Base-by-base conservation (phyloP, 2,329 filamentous ascomycete species). In the Ophiocordyceps unilateralis region DNA sequence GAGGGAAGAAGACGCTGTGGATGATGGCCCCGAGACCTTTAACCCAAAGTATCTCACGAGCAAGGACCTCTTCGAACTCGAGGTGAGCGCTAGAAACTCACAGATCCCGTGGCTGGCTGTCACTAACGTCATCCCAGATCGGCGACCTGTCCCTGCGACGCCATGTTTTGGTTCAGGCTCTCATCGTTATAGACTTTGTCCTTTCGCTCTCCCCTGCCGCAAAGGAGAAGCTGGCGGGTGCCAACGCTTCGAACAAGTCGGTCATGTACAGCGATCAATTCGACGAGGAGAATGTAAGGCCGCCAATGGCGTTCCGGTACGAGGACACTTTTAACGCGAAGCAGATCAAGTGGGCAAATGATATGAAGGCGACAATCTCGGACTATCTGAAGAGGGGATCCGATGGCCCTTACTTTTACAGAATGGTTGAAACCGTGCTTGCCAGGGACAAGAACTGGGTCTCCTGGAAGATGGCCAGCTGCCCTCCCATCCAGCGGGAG, bases 11-110 rank as follows among this genome's bases (percentile, higher is more conserved):
- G 70, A 69, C 37, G 63, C 64, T 23, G 70, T 76, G 42, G 74
- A 75, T 8, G 72, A 76, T 43, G 48, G 49, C 15, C 49, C 53
- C 1, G 60, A 58, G 43, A 51, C 57, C 21, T 96, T 94, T 64
- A 98, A 98, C 54, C 89, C 93, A 1, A 98, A 96, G 57, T 99
- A 98, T 58, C 72, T 99, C 17, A 99, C 91, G n/a, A 96, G 88
- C 59, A 76, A 83, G 49, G 93, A 98, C 58, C 69, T 99, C 1
- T 99, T 99, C 60, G 86, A 93, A 53, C 74, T 98, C 39, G 91
- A 98, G 72, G 83, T 86, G 69, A 46, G 65, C 40, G 22, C n/a
- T n/a, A n/a, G n/a, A 14, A 6, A 39, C 36, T 6, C 3, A 17
- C 30, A 3, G 7, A 21, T n/a, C n/a, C n/a, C 21, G 5, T 28